These are phyloP conservation scores for Monosporozyma solicola DNA, from an alignment of 805 yeast genomes.

Conservation along the genomic window DNA sequence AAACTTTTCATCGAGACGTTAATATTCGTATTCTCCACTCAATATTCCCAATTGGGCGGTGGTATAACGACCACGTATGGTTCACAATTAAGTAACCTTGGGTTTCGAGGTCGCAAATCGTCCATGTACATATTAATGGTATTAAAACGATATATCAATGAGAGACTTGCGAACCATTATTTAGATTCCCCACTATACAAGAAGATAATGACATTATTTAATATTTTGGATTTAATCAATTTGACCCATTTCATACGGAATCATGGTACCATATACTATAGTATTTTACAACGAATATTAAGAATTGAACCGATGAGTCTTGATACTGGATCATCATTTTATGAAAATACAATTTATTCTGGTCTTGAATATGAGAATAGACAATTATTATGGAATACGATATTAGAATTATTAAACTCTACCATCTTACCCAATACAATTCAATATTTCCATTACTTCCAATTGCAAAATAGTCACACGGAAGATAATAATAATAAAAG, in stretches of 20 bases:
- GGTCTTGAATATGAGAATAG: slow-evolving; percentile 22
- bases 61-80: slow-evolving; percentile 9
- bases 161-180: slow-evolving; percentile 10
- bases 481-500: too few species aligned
- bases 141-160: slow-evolving; percentile 9
- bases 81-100: slow-evolving; percentile 11
- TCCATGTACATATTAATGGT: slow-evolving; percentile 12
- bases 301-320: slow-evolving; percentile 4
- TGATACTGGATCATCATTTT: slow-evolving; percentile 3
- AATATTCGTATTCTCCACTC: slow-evolving; percentile 15
- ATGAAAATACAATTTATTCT: slow-evolving; percentile 13
- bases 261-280: slow-evolving; percentile 5
- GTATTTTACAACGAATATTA: slow-evolving; percentile 16
- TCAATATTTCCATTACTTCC: not conserved
- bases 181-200: slow-evolving; percentile 1
- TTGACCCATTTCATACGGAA: slow-evolving; percentile 3
- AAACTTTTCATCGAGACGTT: slow-evolving; percentile 13
- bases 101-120: slow-evolving; percentile 8
- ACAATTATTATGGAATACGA: slow-evolving; percentile 26
- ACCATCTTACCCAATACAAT: slow-evolving; percentile 11
- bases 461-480: not conserved
- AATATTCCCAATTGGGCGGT: not conserved
- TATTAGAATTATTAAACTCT: slow-evolving; percentile 19
- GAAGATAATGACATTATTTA: not conserved
- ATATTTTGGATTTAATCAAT: slow-evolving; percentile 5